Conservation (phyloP, 208 protist genomes). For the Wallacemonas sp. region DNA sequence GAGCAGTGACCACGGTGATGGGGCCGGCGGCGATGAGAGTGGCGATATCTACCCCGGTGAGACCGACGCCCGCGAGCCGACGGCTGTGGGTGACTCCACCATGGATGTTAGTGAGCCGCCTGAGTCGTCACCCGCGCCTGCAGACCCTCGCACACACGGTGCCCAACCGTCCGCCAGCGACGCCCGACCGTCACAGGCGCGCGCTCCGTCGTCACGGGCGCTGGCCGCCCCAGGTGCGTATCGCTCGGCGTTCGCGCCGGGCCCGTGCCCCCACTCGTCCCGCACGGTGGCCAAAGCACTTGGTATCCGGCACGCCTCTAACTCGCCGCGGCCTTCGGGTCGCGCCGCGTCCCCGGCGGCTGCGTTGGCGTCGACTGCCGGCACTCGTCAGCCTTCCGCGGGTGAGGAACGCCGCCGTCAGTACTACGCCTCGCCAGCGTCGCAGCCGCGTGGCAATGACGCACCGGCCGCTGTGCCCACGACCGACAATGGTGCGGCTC, state of each 20-base stretch:
- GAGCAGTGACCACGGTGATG: no score
- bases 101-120: background rate
- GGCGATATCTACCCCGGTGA: background rate
- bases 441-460: no score
- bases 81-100: background rate
- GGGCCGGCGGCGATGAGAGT: background rate
- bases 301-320: background rate
- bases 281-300: constrained; percentile 15
- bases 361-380: background rate
- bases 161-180: no score
- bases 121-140: background rate
- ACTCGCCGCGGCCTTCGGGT: background rate
- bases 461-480: no score
- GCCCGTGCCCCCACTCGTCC: constrained; percentile 19
- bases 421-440: background rate
- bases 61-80: background rate
- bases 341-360: background rate
- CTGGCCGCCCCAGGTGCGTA: no score
- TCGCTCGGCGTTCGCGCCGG: background rate
- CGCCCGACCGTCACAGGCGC: no score
- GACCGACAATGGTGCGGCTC: no score
- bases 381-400: no score
- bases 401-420: background rate
- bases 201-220: no score
- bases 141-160: constrained; percentile 1